Evolutionary conservation across 2,329 filamentous ascomycete species (phyloP).

Genomic region (Calcarisporium arbuscula): DNA sequence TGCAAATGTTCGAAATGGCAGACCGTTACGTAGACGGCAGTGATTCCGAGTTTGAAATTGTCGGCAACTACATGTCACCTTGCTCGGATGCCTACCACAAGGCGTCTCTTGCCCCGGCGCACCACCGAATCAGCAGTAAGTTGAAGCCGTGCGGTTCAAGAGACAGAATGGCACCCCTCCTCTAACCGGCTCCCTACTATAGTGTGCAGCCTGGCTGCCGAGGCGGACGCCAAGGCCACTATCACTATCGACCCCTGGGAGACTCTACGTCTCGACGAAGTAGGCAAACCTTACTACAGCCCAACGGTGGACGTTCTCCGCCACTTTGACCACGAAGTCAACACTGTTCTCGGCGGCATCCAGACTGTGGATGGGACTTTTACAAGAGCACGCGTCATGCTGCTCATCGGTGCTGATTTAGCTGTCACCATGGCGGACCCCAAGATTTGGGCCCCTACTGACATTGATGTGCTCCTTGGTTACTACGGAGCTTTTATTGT

Average conservation of each 20-base stretch:
- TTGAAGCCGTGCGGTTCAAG: not conserved
- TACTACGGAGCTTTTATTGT: constrained; percentile 74
- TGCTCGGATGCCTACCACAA: constrained; percentile 27
- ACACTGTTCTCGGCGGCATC: constrained; percentile 69
- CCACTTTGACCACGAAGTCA: constrained; percentile 82
- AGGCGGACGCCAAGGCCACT: constrained; percentile 65
- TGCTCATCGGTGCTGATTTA: constrained; percentile 70
- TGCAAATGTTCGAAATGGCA: constrained; percentile 81
- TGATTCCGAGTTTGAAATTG: constrained; percentile 72
- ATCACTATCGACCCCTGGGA: constrained; percentile 82
- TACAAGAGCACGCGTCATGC: constrained; percentile 59
- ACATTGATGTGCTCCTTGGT: constrained; percentile 77
- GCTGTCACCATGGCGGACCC: constrained; percentile 63
- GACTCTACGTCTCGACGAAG: constrained; percentile 33
- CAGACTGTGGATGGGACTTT: constrained; percentile 57
- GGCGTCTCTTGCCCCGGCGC: constrained; percentile 34
- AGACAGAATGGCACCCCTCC: not conserved
- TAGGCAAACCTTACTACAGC: constrained; percentile 67
- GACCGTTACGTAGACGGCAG: constrained; percentile 64
- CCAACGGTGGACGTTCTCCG: constrained; percentile 80
- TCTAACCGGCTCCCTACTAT: not conserved
- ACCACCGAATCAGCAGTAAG: constrained; percentile 45
- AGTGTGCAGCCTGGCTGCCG: constrained; percentile 64
- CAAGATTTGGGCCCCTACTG: constrained; percentile 71
- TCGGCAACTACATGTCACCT: constrained; percentile 61